phyloP scores from a whole-genome alignment of 305 asterid species.

The Andrographis paniculata region DNA sequence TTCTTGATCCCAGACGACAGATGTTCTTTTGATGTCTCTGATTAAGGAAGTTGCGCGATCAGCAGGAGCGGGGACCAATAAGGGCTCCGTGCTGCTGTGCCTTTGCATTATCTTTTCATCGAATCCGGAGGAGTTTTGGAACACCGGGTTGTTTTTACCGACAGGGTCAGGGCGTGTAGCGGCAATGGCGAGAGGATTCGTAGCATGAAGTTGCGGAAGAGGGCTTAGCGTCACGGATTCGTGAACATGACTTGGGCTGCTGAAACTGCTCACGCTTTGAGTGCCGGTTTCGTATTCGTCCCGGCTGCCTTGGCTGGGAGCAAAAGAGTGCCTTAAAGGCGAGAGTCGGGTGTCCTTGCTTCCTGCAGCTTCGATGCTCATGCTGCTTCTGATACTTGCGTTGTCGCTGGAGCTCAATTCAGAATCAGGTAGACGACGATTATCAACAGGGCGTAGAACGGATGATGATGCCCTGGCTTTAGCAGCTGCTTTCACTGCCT shows the following conservation, averaged over 20 bases:
- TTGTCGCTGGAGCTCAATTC: constrained; percentile 84
- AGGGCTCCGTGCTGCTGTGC: constrained; percentile 39
- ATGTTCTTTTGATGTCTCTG: constrained; percentile 74
- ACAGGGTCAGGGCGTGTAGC: constrained; percentile 19
- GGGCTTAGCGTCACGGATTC: constrained; percentile 83
- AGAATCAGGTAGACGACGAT: constrained; percentile 50
- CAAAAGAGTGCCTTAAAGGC: constrained; percentile 45
- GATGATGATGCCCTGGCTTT: constrained; percentile 97
- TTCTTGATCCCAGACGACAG: constrained; percentile 97
- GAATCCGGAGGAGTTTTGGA: constrained; percentile 32
- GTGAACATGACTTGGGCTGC: constrained; percentile 85
- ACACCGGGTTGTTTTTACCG: constrained; percentile 25
- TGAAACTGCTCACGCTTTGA: constrained; percentile 79
- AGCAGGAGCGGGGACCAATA: constrained; percentile 36
- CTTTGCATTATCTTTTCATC: constrained; percentile 51
- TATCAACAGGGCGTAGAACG: constrained; percentile 78
- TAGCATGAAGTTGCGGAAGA: constrained; percentile 54
- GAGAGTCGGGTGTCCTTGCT: constrained; percentile 41
- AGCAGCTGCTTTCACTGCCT: constrained; percentile 92
- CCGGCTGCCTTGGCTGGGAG: constrained; percentile 78
- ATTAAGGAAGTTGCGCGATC: constrained; percentile 46
- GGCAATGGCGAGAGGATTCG: constrained; percentile 25
- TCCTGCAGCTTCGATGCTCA: constrained; percentile 74
- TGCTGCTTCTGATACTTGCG: constrained; percentile 68
- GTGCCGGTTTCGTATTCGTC: constrained; percentile 86